These are phyloP conservation scores for Clonostachys solani DNA, from an alignment of 2,329 filamentous ascomycete species.

Conservation along the genomic window DNA sequence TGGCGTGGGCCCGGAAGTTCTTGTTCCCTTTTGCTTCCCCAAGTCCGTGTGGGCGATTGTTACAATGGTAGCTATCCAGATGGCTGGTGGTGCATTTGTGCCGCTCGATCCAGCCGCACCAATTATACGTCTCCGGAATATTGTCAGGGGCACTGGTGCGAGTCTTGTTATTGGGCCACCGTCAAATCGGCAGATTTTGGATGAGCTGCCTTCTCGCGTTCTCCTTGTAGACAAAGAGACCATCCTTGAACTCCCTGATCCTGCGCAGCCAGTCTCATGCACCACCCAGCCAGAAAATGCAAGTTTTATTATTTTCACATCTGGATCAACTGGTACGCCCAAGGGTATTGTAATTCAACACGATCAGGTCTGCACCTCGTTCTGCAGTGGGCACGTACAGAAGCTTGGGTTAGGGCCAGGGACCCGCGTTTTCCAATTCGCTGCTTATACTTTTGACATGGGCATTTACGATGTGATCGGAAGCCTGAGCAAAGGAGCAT, in stretches of 20 bases:
- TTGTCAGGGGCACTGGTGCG: constrained; percentile 5
- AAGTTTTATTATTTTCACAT: constrained; percentile 8
- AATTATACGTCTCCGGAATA: not conserved
- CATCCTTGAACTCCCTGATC: not conserved
- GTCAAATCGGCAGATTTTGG: not conserved
- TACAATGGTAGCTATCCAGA: not conserved
- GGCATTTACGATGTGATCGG: constrained; percentile 24
- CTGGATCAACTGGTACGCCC: constrained; percentile 7
- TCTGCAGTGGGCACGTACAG: not conserved
- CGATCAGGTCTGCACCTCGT: constrained; percentile 6
- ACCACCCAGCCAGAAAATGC: not conserved
- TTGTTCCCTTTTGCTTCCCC: not conserved
- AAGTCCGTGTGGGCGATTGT: not conserved
- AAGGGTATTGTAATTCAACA: constrained; percentile 8
- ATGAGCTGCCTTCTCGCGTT: not conserved
- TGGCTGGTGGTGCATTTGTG: not conserved
- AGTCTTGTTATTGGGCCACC: constrained; percentile 5
- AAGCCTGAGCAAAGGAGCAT: constrained; percentile 9
- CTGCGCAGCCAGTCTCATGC: not conserved
- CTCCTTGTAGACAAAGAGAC: not conserved
- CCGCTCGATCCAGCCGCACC: not conserved
- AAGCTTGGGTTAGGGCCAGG: not conserved
- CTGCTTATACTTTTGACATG: constrained; percentile 45
- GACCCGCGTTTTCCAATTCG: constrained; percentile 49
- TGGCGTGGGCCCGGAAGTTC: constrained; percentile 15